A percentile compares a stretch with the other conserved stretches of the same genome.
These are phyloP conservation scores for Podosphaera fusca DNA, from an alignment of 2,329 filamentous ascomycete species.

Conservation along the genomic window DNA sequence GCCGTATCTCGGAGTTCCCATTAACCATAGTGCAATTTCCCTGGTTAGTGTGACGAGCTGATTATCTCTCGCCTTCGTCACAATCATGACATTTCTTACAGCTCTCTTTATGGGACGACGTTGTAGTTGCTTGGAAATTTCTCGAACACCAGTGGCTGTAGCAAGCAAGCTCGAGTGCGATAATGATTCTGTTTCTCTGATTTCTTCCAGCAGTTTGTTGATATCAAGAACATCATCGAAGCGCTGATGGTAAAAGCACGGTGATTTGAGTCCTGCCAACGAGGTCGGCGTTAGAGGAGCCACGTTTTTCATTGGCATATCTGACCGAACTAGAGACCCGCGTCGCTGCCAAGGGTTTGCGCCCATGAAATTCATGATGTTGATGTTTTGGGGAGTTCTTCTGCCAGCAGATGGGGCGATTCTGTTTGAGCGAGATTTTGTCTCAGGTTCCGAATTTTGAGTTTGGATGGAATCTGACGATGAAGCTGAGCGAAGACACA, in stretches of 20 bases:
- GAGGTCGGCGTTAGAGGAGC: conserved; percentile 18
- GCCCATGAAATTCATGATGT: too few relatives aligned
- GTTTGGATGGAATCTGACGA: too few relatives aligned
- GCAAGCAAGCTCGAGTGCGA: conserved; percentile 87
- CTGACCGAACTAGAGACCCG: conserved; percentile 28
- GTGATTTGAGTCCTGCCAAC: conserved; percentile 57
- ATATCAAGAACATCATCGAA: conserved; percentile 95
- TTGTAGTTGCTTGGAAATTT: conserved; percentile 89
- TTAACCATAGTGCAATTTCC: conserved; percentile 69
- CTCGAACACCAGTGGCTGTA: conserved; percentile 81
- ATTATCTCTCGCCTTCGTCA: conserved; percentile 94
- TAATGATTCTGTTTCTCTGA: conserved; percentile 68
- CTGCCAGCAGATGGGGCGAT: too few relatives aligned
- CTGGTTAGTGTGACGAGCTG: conserved; percentile 71
- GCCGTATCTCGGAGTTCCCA: conserved; percentile 73
- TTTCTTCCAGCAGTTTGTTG: conserved; percentile 83
- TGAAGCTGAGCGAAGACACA: too few relatives aligned
- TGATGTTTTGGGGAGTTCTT: too few relatives aligned
- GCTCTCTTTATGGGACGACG: conserved; percentile 77
- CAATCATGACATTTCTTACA: conserved; percentile 89
- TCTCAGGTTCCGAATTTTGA: too few relatives aligned
- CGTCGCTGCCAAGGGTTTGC: too few relatives aligned
- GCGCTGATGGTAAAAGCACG: conserved; percentile 92
- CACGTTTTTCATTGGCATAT: conserved; percentile 19
- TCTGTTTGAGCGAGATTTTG: too few relatives aligned